phyloP scores from a whole-genome alignment of 495 filamentous ascomycete genomes.

The Ramalina peruviana region DNA sequence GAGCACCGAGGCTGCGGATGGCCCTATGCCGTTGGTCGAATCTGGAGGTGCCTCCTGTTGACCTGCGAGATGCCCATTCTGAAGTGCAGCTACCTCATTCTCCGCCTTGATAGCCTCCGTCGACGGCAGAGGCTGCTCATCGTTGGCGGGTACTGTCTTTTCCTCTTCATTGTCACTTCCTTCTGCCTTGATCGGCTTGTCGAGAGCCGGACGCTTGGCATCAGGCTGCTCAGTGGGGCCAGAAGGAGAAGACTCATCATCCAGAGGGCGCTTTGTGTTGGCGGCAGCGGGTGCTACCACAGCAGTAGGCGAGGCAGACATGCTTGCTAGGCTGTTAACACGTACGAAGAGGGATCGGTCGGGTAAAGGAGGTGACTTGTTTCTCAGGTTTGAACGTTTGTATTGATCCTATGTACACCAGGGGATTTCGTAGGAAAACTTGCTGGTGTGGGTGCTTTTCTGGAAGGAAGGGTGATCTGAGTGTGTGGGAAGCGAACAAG shows the following conservation, averaged over 20 bases:
- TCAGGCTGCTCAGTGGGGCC: constrained; percentile 85
- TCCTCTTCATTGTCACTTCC: constrained; percentile 27
- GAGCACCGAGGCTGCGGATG: constrained; percentile 21
- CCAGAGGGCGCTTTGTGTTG: constrained; percentile 82
- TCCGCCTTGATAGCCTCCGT: constrained; percentile 33
- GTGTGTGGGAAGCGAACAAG: constrained; percentile 16
- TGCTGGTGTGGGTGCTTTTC: constrained; percentile 48
- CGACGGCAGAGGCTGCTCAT: constrained; percentile 17
- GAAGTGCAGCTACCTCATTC: constrained; percentile 31
- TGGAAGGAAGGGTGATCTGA: constrained; percentile 11
- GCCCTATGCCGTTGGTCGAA: constrained; percentile 42
- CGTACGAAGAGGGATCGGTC: constrained; percentile 6
- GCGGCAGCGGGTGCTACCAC: constrained; percentile 20
- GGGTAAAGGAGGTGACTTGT: constrained; percentile 16
- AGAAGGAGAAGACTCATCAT: constrained; percentile 90
- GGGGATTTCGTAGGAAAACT: constrained; percentile 77
- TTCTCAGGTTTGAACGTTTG: constrained; percentile 27
- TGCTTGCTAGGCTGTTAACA: constrained; percentile 21
- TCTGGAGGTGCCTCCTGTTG: constrained; percentile 60
- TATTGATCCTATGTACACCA: constrained; percentile 81
- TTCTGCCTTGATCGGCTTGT: constrained; percentile 65
- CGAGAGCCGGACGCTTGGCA: constrained; percentile 88
- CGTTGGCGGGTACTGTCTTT: constrained; percentile 24
- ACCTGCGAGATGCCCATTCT: constrained; percentile 32
- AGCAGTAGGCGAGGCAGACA: constrained; percentile 50